Percentiles rank a stretch among this genome's conserved stretches.
Evolutionary conservation across 2,329 filamentous ascomycete species (phyloP).

Genomic region (Fusarium euwallaceae): DNA sequence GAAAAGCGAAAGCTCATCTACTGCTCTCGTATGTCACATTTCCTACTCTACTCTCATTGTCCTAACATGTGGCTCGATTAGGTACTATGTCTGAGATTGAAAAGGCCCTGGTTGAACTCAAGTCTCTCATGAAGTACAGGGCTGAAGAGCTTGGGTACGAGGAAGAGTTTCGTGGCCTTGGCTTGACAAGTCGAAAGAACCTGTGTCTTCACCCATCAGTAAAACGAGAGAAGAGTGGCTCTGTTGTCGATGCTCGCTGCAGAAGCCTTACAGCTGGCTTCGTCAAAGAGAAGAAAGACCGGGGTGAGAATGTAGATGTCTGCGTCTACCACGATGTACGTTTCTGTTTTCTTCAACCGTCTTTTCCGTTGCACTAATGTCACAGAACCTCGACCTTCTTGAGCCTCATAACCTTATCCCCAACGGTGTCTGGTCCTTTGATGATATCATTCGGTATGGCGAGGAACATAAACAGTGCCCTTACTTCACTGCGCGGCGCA

Average conservation of each 20-base stretch:
- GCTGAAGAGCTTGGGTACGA: constrained; percentile 87
- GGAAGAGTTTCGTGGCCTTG: constrained; percentile 93
- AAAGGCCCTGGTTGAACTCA: constrained; percentile 92
- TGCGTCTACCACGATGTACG: constrained; percentile 94
- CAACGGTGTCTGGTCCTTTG: constrained; percentile 95
- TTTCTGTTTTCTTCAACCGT: neutral
- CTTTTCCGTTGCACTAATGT: constrained; percentile 16
- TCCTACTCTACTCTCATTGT: constrained; percentile 3
- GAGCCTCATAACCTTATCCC: constrained; percentile 96
- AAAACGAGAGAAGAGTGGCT: constrained; percentile 94
- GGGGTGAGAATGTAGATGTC: constrained; percentile 92
- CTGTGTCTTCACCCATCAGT: constrained; percentile 96
- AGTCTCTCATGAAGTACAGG: constrained; percentile 94
- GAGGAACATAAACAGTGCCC: constrained; percentile 97
- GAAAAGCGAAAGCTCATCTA: constrained; percentile 97
- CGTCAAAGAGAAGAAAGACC: constrained; percentile 96
- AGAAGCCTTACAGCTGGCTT: constrained; percentile 96
- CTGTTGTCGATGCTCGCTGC: constrained; percentile 94
- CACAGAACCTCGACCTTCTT: constrained; percentile 88
- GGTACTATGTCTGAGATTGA: constrained; percentile 99
- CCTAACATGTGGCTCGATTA: constrained; percentile 44
- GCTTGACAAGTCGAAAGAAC: constrained; percentile 96
- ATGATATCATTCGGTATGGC: constrained; percentile 88
- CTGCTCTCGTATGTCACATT: constrained; percentile 78
- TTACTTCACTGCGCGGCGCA: constrained; percentile 94